These are phyloP conservation scores for Tetrapisispora iriomotensis DNA, from an alignment of 805 yeast genomes.

Conservation along the genomic window DNA sequence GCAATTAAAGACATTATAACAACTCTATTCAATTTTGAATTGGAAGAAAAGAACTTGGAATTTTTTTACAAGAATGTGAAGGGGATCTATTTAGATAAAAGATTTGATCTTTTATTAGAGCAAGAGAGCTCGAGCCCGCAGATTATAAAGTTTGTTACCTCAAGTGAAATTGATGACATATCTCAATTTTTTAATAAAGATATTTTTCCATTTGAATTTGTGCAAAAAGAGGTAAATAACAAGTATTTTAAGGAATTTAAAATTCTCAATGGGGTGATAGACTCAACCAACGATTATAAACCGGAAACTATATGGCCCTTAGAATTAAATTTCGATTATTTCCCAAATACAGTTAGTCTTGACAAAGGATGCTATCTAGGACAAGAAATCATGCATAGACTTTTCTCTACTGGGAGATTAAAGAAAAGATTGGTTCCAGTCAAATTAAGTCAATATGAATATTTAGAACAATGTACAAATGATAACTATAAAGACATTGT, in stretches of 20 bases:
- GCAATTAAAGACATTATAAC: conserved; percentile 14
- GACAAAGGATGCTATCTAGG: conserved; percentile 96
- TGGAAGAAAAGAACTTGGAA: background rate
- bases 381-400: conserved; percentile 86
- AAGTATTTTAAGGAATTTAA: conserved; percentile 36
- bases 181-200: conserved; percentile 18
- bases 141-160: conserved; percentile 46
- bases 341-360: conserved; percentile 65
- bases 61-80: conserved; percentile 13
- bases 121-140: conserved; percentile 63
- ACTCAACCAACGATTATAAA: conserved; percentile 39
- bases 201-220: conserved; percentile 22
- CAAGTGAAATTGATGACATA: conserved; percentile 18
- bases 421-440: conserved; percentile 77
- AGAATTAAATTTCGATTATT: conserved; percentile 68
- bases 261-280: conserved; percentile 42
- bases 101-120: conserved; percentile 36
- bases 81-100: conserved; percentile 14
- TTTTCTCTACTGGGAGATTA: conserved; percentile 74
- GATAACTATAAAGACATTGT: conserved; percentile 1
- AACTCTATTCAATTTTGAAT: conserved; percentile 11
- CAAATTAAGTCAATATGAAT: conserved; percentile 13
- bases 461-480: background rate
- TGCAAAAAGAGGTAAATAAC: conserved; percentile 7
- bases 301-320: conserved; percentile 60